Evolutionary conservation across 2,329 filamentous ascomycete species (phyloP), one percentile per base, ranked within the genome.

Genomic region (Penicillium expansum): DNA sequence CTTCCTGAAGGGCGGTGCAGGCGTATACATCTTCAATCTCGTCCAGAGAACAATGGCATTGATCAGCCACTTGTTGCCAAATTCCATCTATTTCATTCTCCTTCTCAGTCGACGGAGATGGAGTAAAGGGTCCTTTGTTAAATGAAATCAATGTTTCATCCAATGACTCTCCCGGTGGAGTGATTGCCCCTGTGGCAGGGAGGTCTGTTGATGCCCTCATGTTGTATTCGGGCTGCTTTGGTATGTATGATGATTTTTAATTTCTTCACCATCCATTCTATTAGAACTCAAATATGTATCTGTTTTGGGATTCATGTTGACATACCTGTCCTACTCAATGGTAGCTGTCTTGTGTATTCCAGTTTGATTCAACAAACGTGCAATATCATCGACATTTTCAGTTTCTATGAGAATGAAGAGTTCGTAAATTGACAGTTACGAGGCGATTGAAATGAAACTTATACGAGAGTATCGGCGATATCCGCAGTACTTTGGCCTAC

Each of bases 1-100:
- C 59, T 43, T 61, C 59, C 24, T 61, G 59, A 7, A 61, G 54
- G 3, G 59, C 39, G 2, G 59, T 61, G 20, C 56, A 61, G 5
- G 44, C 22, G 30, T 61, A 59, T 14, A 61, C 14, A 18, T 61
- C 59, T 29, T 61, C 59, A 13, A 61, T 11, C 5, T 59, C 59
- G 0, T 55, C 47, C 14, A 52, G 20, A 2, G 39, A 35, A 32
- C 53, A 52, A 16, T 50, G 27, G 29, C 58, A 58, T 7, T 39
- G 51, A 11, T n/a, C 32, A 8, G 52, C 55, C 27, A n/a, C n/a
- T 41, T 41, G 38, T 43, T 29, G 41, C 41, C 41, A 43, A 18
- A 43, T n/a, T 18, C 10, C 41, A 29, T 43, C 41, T n/a, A 43
- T 29, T 14, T 6, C n/a, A 44, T 44, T 29, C 22, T 44, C 41